Percentiles rank a stretch among this genome's conserved stretches.
phyloP scores from a whole-genome alignment of 495 filamentous ascomycete species.

The Recurvomyces mirabilis region DNA sequence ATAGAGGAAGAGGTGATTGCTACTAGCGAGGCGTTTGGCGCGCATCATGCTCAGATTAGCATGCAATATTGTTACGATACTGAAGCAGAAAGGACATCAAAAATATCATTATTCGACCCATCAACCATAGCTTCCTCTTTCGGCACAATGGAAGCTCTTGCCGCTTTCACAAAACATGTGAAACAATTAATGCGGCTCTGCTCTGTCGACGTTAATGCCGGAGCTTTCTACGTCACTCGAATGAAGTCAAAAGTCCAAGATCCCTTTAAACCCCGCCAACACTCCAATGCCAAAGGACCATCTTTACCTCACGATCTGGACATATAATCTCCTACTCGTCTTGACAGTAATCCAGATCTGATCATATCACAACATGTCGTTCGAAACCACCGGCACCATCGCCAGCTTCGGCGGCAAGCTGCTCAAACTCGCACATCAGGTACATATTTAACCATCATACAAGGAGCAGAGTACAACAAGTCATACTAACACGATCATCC shows the following conservation, averaged over 20 bases:
- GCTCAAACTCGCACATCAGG: conserved; percentile 75
- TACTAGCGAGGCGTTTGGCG: conserved; percentile 16
- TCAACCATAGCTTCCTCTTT: background rate
- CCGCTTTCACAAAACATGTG: background rate
- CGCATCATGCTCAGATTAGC: background rate
- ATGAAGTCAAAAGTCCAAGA: too few relatives aligned
- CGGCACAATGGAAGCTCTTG: conserved; percentile 1
- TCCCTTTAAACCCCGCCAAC: too few relatives aligned
- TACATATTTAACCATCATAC: background rate
- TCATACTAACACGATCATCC: background rate
- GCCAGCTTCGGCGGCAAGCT: conserved; percentile 90
- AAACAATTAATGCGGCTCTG: conserved; percentile 3
- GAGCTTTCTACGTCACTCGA: too few relatives aligned
- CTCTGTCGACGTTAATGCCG: too few relatives aligned
- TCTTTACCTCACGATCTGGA: too few relatives aligned
- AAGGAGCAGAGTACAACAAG: background rate
- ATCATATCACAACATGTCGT: conserved; percentile 60
- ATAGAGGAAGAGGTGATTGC: background rate
- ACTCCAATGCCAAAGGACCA: too few relatives aligned
- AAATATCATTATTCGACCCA: background rate
- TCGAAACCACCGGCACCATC: conserved; percentile 82
- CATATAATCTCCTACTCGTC: too few relatives aligned
- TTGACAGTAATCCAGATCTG: too few relatives aligned
- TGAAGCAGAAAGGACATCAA: background rate
- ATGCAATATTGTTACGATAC: background rate